phyloP scores from a whole-genome alignment of 2,329 filamentous ascomycete species.

The Aotearoamyces nothofagi region DNA sequence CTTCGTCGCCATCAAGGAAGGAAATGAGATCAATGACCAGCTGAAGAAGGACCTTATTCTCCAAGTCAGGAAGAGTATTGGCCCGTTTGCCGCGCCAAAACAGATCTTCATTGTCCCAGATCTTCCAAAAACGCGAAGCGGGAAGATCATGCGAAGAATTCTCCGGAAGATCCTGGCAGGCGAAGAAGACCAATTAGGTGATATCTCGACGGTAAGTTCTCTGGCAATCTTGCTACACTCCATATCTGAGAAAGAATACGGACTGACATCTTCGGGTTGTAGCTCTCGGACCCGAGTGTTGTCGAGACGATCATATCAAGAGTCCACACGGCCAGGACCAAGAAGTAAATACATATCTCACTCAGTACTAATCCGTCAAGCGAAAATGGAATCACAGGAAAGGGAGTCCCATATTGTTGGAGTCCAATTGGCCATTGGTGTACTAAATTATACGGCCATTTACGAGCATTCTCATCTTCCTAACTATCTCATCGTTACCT shows the following conservation, averaged over 20 bases:
- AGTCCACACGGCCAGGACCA: constrained; percentile 30
- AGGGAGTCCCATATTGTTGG: no score
- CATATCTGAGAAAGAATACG: no score
- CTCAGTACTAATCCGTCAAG: no score
- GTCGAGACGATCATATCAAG: constrained; percentile 79
- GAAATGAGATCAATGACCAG: constrained; percentile 58
- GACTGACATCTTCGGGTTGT: constrained; percentile 8
- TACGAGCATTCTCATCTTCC: no score
- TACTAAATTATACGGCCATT: no score
- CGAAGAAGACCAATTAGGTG: constrained; percentile 92
- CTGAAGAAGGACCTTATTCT: constrained; percentile 86
- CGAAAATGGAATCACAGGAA: no score
- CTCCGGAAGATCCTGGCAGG: constrained; percentile 93
- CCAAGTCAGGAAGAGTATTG: constrained; percentile 94
- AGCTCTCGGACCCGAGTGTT: constrained; percentile 81
- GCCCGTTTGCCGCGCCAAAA: constrained; percentile 93
- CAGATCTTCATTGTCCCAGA: constrained; percentile 83
- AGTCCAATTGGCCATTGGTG: no score
- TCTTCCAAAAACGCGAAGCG: constrained; percentile 90
- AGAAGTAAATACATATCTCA: no score
- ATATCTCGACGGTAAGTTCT: constrained; percentile 63
- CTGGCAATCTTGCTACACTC: no score
- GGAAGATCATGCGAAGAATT: constrained; percentile 98
- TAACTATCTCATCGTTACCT: no score
- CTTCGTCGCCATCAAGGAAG: constrained; percentile 86